Evolutionary conservation across 2,329 filamentous ascomycete species (phyloP), one percentile per base, ranked within the genome.

Genomic region (Pseudonectria buxi): DNA sequence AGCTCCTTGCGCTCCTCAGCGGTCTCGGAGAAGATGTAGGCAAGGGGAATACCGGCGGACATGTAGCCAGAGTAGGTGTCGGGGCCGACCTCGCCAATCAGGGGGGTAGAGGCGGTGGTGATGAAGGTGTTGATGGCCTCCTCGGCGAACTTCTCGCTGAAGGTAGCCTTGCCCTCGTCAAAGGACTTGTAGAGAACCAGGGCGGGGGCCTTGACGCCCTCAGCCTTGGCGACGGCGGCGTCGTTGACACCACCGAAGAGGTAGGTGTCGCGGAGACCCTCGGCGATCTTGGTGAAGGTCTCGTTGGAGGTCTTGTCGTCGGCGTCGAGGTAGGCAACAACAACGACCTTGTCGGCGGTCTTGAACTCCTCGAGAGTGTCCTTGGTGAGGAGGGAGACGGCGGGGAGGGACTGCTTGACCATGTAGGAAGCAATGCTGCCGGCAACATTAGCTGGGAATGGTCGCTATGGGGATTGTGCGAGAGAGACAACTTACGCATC

Each of bases 61-160:
- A 96, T 98, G 76, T 98, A 98, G 58, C 76, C 79, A 43, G 85
- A 76, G 72, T 98, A 98, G 47, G 92, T 98, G 66, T 96, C 92
- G 44, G 92, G 92, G 54, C 90, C 90, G 53, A 98, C 84, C 71
- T 95, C 92, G 45, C 92, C 92, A 49, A 98, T 82, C 55, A 98
- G 73, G 46, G 92, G 92, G 41, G 85, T 94, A 51, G 89, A 81
- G 42, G 88, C 72, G 32, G 78, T 81, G 74, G 88, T 89, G 63
- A 85, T 79, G 68, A 95, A 98, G 50, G 74, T 74, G 59, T 80
- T 76, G 56, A 98, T 87, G 34, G 78, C 77, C 43, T 89, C 86
- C 42, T 74, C 75, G 28, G 87, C 84, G 56, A 96, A 89, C 63
- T 86, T 81, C 51, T 87, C 56, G 14, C 76, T 71, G 71, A 85